A percentile compares a stretch with the other conserved stretches of the same genome.
Conservation (phyloP, 148 eudicot species). For the Beta vulgaris region DNA sequence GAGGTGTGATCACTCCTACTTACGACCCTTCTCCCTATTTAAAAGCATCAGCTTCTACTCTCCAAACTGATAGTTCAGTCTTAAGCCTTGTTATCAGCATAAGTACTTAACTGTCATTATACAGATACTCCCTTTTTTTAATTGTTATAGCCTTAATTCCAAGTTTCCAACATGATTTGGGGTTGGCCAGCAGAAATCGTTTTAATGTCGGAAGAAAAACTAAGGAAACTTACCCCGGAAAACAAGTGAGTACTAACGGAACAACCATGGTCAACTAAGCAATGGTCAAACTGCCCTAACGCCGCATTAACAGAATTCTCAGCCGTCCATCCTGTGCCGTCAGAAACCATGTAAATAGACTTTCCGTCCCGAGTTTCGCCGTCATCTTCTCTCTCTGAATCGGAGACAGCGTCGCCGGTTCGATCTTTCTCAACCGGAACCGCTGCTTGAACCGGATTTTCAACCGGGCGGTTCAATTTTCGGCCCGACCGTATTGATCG, state of each 20-base stretch:
- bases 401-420: conserved; percentile 1
- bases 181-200: too few relatives aligned
- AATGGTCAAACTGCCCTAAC: conserved; percentile 85
- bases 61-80: too few relatives aligned
- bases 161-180: too few relatives aligned
- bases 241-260: conserved; percentile 85
- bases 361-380: conserved; percentile 31
- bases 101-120: too few relatives aligned
- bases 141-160: too few relatives aligned
- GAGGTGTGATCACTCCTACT: too few relatives aligned
- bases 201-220: not conserved
- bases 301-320: conserved; percentile 86
- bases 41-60: too few relatives aligned
- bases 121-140: too few relatives aligned
- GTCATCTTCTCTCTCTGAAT: conserved; percentile 28
- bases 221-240: conserved; percentile 55
- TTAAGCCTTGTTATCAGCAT: too few relatives aligned
- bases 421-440: not conserved
- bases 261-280: conserved; percentile 81
- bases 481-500: conserved; percentile 70
- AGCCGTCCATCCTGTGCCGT: conserved; percentile 95
- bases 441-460: not conserved
- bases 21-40: too few relatives aligned
- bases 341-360: conserved; percentile 83
- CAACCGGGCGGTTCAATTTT: conserved; percentile 45